phyloP scores from a whole-genome alignment of 1,284 basidiomycete genomes.

The Afroboletus lepidellus region DNA sequence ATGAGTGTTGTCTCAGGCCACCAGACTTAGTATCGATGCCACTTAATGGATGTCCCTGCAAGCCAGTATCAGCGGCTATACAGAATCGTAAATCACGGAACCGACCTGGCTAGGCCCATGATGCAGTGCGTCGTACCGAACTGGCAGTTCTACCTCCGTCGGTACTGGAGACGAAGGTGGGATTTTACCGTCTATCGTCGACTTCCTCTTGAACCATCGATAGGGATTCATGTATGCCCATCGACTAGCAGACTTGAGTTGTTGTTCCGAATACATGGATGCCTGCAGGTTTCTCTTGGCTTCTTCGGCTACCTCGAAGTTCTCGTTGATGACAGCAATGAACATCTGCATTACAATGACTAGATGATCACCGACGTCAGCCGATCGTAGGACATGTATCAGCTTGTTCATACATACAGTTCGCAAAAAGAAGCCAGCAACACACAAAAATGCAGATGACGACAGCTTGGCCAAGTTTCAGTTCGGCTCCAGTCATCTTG shows the following conservation, averaged over 20 bases:
- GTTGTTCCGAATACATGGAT: conserved; percentile 42
- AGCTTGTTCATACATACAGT: conserved; percentile 58
- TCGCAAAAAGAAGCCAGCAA: conserved; percentile 91
- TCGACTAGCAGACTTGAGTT: conserved; percentile 50
- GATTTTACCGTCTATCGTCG: conserved; percentile 70
- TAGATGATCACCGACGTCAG: conserved; percentile 30
- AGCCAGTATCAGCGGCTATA: conserved; percentile 1
- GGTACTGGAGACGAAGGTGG: conserved; percentile 68
- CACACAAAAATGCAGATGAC: conserved; percentile 77
- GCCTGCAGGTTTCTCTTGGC: conserved; percentile 85
- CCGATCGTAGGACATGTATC: not conserved
- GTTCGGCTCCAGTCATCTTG: conserved; percentile 62
- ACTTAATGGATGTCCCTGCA: conserved; percentile 15
- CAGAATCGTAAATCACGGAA: not conserved
- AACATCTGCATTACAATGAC: conserved; percentile 98
- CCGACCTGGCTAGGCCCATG: conserved; percentile 24
- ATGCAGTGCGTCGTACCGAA: conserved; percentile 54
- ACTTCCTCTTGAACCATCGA: conserved; percentile 71
- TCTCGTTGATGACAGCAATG: conserved; percentile 98
- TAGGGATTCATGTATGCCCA: conserved; percentile 88
- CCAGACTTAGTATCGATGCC: conserved; percentile 33
- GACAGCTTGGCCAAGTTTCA: conserved; percentile 67
- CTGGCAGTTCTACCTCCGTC: conserved; percentile 69
- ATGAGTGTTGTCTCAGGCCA: conserved; percentile 56
- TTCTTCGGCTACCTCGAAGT: conserved; percentile 92